Evolutionary conservation across 257 asterid genomes (phyloP), one percentile per base, ranked within the genome.

Genomic region (Handroanthus guayacan): DNA sequence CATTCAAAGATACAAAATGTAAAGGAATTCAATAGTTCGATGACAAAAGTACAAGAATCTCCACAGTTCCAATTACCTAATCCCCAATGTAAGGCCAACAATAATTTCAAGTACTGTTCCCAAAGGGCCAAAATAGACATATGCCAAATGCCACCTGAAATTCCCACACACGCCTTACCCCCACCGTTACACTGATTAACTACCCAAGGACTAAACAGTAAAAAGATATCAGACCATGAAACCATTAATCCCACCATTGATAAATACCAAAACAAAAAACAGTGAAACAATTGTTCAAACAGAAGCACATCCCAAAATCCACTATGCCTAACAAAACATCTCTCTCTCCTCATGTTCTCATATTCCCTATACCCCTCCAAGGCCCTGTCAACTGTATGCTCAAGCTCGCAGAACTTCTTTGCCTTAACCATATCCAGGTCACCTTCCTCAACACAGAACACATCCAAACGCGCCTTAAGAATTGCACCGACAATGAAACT

Each of bases 401-500:
- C 67, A 86, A 85, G 62, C 78, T 90, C 5, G 93, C 96, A 1
- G 86, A 88, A 34, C 54, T 90, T 41, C 14, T 88, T 3, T 84
- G 86, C 77, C 81, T 80, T 2, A 18, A 50, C 8, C 65, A 67
- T 65, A 43, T 92, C 51, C 74, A 66, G 14, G 85, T 87, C 74
- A 92, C 97, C 10, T 92, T 92, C 80, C 89, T 92, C 81, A 90
- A 90, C 93, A 82, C 95, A 0, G 68, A 81, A n/a, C 71, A 86
- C 84, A 75, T 89, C 62, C 97, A 90, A 8, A 25, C 62, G 10
- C 93, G 92, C 69, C 76, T 92, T 39, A 18, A 6, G 4, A 41
- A 34, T 2, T 47, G 57, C 81, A 50, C 76, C 54, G 4, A 36
- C 18, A 67, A 64, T 10, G 66, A 78, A 31, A 50, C 43, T 12